These are phyloP conservation scores for Cordyceps cateniannulata DNA, from an alignment of 2,329 filamentous ascomycete genomes.

Conservation along the genomic window DNA sequence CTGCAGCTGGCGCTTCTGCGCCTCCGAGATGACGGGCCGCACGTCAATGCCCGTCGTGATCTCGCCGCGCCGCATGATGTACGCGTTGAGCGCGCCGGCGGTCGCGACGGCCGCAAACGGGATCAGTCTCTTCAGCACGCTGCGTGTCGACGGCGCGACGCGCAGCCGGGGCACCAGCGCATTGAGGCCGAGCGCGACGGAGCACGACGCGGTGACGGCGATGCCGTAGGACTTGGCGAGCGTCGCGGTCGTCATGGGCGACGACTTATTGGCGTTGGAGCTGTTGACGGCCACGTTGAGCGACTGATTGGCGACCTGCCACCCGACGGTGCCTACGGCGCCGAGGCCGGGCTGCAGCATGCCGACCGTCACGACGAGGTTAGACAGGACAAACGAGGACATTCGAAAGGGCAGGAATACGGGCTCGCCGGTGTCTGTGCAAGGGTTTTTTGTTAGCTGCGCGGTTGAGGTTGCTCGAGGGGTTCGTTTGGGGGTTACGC, in stretches of 20 bases:
- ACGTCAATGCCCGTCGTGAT: constrained; percentile 90
- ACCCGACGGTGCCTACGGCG: constrained; percentile 78
- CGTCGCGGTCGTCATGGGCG: constrained; percentile 72
- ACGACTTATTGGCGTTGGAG: constrained; percentile 96
- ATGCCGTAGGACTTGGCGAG: constrained; percentile 86
- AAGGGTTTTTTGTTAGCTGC: neutral
- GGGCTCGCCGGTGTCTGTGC: constrained; percentile 77
- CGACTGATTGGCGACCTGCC: constrained; percentile 96
- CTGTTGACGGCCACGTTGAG: constrained; percentile 98
- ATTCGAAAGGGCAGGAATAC: constrained; percentile 95
- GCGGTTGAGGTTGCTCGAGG: constrained; percentile 13
- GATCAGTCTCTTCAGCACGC: constrained; percentile 78
- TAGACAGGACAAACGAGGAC: constrained; percentile 91
- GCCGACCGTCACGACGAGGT: constrained; percentile 88
- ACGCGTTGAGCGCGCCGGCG: constrained; percentile 88
- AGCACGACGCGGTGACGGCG: constrained; percentile 88
- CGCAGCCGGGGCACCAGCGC: constrained; percentile 80
- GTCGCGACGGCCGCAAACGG: constrained; percentile 93
- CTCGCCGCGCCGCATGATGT: constrained; percentile 95
- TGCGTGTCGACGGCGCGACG: constrained; percentile 67
- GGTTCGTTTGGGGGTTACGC: constrained; percentile 26
- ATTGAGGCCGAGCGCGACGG: constrained; percentile 88
- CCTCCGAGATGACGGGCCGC: constrained; percentile 70
- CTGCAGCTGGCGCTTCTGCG: constrained; percentile 54
- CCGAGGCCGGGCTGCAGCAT: constrained; percentile 90